Evolutionary conservation across 345 rosid genomes (phyloP).

Genomic region (Eucalyptus sp.): DNA sequence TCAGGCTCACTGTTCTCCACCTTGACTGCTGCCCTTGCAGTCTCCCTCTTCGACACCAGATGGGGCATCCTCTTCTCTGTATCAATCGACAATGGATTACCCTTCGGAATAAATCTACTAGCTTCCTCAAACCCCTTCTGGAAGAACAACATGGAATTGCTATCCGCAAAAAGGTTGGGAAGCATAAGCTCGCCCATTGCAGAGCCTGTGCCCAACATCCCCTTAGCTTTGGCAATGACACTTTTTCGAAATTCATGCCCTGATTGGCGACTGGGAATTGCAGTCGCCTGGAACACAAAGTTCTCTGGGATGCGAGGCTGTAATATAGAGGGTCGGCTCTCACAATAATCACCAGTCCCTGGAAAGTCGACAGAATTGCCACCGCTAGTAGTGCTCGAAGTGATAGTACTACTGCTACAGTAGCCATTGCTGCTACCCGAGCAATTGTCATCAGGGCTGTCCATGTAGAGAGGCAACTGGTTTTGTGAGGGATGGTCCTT

Average conservation of each 20-base stretch:
- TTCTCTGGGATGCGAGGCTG: background rate
- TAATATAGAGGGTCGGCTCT: background rate
- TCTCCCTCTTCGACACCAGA: background rate
- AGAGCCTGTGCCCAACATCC: background rate
- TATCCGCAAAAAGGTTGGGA: constrained; percentile 15
- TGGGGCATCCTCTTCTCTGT: background rate
- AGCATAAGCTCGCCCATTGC: constrained; percentile 1
- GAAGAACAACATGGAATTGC: constrained; percentile 17
- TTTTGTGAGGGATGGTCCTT: background rate
- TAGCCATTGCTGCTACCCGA: constrained; percentile 7
- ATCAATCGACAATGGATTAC: constrained; percentile 10
- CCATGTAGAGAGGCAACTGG: constrained; percentile 4
- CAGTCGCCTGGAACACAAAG: constrained; percentile 1
- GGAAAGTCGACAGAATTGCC: constrained; percentile 1
- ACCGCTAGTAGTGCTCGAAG: background rate
- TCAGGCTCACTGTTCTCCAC: background rate
- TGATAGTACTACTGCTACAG: constrained; percentile 7
- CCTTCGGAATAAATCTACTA: constrained; percentile 26
- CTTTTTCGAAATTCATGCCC: background rate
- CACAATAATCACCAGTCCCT: background rate
- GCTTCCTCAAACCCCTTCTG: constrained; percentile 35
- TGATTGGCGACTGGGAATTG: background rate
- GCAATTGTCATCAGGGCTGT: constrained; percentile 12
- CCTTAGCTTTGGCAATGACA: background rate
- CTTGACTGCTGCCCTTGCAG: background rate